Conservation (phyloP, 495 filamentous ascomycete species). For the Hypoxylon lenormandii region DNA sequence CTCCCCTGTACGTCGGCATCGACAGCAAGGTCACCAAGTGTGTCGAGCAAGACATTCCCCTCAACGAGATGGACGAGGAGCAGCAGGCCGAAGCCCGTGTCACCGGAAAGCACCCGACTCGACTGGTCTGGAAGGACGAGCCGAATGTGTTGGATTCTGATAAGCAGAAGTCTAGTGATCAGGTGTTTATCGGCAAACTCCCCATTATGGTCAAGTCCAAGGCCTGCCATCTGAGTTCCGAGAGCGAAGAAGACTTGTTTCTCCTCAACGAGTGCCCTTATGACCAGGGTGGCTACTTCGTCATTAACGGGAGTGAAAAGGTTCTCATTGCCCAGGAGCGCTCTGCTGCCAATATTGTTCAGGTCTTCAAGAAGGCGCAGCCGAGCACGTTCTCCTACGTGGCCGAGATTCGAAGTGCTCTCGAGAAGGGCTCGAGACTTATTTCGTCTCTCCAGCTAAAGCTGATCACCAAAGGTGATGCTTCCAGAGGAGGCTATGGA, state of each 20-base stretch:
- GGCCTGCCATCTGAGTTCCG: slow-evolving; percentile 85
- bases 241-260: slow-evolving; percentile 83
- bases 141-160: slow-evolving; percentile 54
- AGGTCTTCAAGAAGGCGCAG: slow-evolving; percentile 96
- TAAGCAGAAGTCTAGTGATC: slow-evolving; percentile 60
- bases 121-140: slow-evolving; percentile 70
- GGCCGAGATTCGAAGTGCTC: slow-evolving; percentile 93
- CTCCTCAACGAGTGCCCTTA: slow-evolving; percentile 94
- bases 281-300: slow-evolving; percentile 97
- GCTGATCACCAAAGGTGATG: slow-evolving; percentile 84
- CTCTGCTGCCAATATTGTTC: slow-evolving; percentile 96
- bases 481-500: slow-evolving; percentile 79
- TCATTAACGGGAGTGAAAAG: slow-evolving; percentile 99
- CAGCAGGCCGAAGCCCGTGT: slow-evolving; percentile 62
- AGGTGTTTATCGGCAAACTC: slow-evolving; percentile 85
- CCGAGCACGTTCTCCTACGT: slow-evolving; percentile 89
- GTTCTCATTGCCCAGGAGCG: slow-evolving; percentile 97
- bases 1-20: slow-evolving; percentile 87
- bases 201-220: slow-evolving; percentile 98
- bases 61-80: slow-evolving; percentile 72
- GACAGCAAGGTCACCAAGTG: slow-evolving; percentile 82
- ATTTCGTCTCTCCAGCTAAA: slow-evolving; percentile 91
- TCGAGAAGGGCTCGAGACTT: slow-evolving; percentile 93
- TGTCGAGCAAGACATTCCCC: slow-evolving; percentile 74
- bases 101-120: slow-evolving; percentile 64